Conservation (phyloP, 2,329 filamentous ascomycete species). For the Aurifilum marmelostoma region DNA sequence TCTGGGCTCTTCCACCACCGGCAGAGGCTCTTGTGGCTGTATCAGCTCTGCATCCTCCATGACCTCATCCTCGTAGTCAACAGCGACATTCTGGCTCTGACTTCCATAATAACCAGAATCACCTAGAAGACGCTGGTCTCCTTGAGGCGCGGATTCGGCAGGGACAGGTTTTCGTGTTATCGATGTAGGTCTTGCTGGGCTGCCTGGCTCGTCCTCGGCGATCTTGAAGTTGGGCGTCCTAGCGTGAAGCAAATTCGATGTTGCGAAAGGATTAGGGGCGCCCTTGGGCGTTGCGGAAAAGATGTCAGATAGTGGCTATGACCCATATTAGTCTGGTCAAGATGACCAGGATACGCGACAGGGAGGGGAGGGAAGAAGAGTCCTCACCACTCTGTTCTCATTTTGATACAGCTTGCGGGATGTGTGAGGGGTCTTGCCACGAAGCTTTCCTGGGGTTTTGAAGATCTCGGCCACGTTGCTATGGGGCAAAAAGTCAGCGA, state of each 20-base stretch:
- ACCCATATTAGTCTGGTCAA: conserved; percentile 35
- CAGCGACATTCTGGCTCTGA: conserved; percentile 56
- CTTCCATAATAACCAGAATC: conserved; percentile 78
- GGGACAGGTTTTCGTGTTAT: conserved; percentile 38
- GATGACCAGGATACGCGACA: not conserved
- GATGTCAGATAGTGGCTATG: conserved; percentile 62
- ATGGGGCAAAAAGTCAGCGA: conserved; percentile 25
- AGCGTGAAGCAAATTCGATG: conserved; percentile 50
- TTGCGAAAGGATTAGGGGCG: conserved; percentile 57
- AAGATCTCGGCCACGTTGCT: conserved; percentile 95
- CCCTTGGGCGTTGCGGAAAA: conserved; percentile 60
- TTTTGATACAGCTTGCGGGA: conserved; percentile 61
- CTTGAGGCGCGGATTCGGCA: conserved; percentile 38
- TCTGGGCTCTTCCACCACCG: not conserved
- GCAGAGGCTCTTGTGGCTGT: conserved; percentile 19
- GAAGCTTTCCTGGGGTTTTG: conserved; percentile 85
- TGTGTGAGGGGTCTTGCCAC: conserved; percentile 79
- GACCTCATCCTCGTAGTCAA: conserved; percentile 37
- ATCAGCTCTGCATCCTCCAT: conserved; percentile 17
- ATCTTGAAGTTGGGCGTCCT: conserved; percentile 63
- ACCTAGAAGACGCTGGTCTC: conserved; percentile 43
- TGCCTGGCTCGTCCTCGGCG: conserved; percentile 53
- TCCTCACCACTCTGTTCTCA: conserved; percentile 66
- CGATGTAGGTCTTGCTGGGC: conserved; percentile 38
- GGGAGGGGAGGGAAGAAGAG: not conserved